Evolutionary conservation across 2,329 filamentous ascomycete genomes (phyloP).

Genomic region (Xylaria sp.): DNA sequence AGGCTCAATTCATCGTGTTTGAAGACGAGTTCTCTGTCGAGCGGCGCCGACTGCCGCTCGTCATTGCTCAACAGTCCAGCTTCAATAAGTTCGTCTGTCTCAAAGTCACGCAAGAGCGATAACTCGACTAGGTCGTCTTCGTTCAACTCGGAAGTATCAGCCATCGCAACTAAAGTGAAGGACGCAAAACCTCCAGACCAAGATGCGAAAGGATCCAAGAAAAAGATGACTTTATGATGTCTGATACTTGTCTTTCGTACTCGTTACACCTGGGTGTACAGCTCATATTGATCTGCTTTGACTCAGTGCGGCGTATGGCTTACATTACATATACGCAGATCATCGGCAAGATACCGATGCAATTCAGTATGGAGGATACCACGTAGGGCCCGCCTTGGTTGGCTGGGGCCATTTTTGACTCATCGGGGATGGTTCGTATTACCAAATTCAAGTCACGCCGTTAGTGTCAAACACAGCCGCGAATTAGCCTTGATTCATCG

Average conservation of each 20-base stretch:
- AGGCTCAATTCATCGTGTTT: constrained; percentile 29
- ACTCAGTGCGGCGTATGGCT: constrained; percentile 14
- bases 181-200: no score
- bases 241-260: not conserved
- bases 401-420: no score
- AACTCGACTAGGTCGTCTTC: constrained; percentile 35
- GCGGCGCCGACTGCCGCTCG: constrained; percentile 20
- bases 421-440: no score
- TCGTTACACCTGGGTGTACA: not conserved
- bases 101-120: constrained; percentile 34
- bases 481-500: not conserved
- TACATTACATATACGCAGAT: no score
- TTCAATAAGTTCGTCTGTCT: constrained; percentile 32
- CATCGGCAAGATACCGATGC: no score
- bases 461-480: not conserved
- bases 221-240: not conserved
- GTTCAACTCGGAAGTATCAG: constrained; percentile 7
- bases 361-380: no score
- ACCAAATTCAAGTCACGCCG: no score
- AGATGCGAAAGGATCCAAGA: not conserved
- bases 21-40: constrained; percentile 26
- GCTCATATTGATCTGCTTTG: not conserved
- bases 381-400: not conserved
- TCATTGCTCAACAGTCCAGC: constrained; percentile 26
- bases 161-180: constrained; percentile 10